Evolutionary conservation across 2,329 filamentous ascomycete species (phyloP), one percentile per base, ranked within the genome.

Genomic region (Seiridium cupressi): DNA sequence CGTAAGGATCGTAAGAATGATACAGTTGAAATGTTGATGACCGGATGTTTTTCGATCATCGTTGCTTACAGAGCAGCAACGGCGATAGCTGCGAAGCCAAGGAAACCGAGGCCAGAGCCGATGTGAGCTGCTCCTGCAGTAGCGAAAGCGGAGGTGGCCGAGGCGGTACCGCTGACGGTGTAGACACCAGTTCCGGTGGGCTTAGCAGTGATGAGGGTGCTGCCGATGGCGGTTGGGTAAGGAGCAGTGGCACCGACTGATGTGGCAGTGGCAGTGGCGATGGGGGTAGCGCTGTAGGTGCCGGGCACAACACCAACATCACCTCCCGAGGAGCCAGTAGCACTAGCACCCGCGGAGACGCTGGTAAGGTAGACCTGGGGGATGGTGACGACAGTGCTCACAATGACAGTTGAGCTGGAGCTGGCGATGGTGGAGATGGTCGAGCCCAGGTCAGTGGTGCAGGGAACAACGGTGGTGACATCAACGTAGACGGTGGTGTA

Each of bases 1-100:
- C 78, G 76, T 81, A 83, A 84, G 79, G 81, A 84, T 83, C 81
- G 82, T 84, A 53, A 53, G 49, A 53, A 79, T 82, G 80, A 83
- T 84, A 77, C 72, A 73, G 74, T 82, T 69, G 66, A 69, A 65
- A 62, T 26, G 26, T 49, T 10, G 31, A 49, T 49, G 64, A 55
- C 58, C 61, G 66, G 65, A 63, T 67, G 60, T 57, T 54, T 58
- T 61, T 60, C 60, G 64, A 60, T 55, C 62, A 58, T 44, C 60
- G 49, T 63, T 65, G 62, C 63, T 80, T 82, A 84, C 68, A 84
- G 73, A 64, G 76, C 79, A 68, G 76, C 76, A 60, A 79, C 66
- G 58, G 76, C 78, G 68, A 82, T 73, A 64, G 76, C 75, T 60
- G 75, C 77, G 55, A 81, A 68, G 57, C 77, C 79, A 60, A 73